Percentiles rank a stretch among this genome's conserved stretches.
phyloP scores from a whole-genome alignment of 2,329 filamentous ascomycete species.

The Macroventuria anomochaeta region DNA sequence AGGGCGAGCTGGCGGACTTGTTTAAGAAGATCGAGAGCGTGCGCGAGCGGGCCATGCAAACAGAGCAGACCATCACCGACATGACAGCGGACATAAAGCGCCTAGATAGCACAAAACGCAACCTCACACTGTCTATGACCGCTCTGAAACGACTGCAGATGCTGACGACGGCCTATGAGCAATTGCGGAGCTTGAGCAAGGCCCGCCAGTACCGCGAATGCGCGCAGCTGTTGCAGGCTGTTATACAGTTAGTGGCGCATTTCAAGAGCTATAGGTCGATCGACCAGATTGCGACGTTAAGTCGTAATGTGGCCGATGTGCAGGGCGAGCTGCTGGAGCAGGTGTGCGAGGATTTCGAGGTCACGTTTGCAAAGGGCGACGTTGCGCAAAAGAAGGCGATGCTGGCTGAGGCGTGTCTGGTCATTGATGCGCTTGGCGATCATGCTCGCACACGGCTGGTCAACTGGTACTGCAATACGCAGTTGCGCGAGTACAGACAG shows the following conservation, averaged over 20 bases:
- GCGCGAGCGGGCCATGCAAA: slow-evolving; percentile 84
- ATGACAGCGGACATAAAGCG: slow-evolving; percentile 99
- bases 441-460: slow-evolving; percentile 80
- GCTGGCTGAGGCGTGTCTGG: slow-evolving; percentile 85
- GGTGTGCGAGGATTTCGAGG: slow-evolving; percentile 98
- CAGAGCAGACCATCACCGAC: slow-evolving; percentile 92
- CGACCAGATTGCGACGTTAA: slow-evolving; percentile 94
- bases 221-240: slow-evolving; percentile 89
- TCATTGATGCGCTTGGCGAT: slow-evolving; percentile 94
- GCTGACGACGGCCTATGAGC: slow-evolving; percentile 98
- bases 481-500: slow-evolving; percentile 91
- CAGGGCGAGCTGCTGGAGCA: slow-evolving; percentile 93
- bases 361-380: slow-evolving; percentile 89
- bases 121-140: slow-evolving; percentile 96
- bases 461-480: slow-evolving; percentile 98
- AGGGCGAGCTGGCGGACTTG: slow-evolving; percentile 84
- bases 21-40: slow-evolving; percentile 96
- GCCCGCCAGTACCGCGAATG: slow-evolving; percentile 93
- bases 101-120: slow-evolving; percentile 93
- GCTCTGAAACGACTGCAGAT: slow-evolving; percentile 96
- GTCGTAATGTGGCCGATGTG: slow-evolving; percentile 89
- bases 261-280: slow-evolving; percentile 98
- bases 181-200: slow-evolving; percentile 81
- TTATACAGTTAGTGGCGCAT: slow-evolving; percentile 96
- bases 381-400: slow-evolving; percentile 71